Evolutionary conservation across 2,329 filamentous ascomycete genomes (phyloP).

Genomic region (Hansfordia pulvinata): DNA sequence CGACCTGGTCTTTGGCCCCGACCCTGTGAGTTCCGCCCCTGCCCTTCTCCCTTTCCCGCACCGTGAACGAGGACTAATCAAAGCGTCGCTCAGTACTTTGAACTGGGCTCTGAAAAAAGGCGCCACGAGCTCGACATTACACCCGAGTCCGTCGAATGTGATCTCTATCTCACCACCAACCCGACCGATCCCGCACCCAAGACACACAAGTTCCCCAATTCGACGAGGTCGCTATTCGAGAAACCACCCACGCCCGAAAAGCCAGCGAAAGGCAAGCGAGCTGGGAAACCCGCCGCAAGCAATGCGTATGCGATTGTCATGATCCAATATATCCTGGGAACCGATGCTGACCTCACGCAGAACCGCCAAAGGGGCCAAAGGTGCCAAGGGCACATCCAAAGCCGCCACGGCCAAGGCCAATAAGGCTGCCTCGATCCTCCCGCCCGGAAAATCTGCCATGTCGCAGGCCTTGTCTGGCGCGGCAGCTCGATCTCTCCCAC

Average conservation of each 20-base stretch:
- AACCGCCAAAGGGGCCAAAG: constrained; percentile 2
- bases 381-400: constrained; percentile 19
- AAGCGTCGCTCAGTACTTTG: not conserved
- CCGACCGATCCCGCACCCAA: constrained; percentile 29
- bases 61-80: not conserved
- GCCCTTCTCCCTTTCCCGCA: constrained; percentile 4
- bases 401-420: not conserved
- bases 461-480: constrained; percentile 25
- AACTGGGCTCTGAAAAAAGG: constrained; percentile 36
- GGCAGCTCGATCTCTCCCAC: constrained; percentile 30
- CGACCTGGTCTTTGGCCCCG: constrained; percentile 41
- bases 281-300: too few species aligned
- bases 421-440: constrained; percentile 13
- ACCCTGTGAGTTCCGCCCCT: constrained; percentile 36
- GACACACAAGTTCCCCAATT: constrained; percentile 32
- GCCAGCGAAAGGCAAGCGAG: constrained; percentile 9
- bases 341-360: constrained; percentile 21
- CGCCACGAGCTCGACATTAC: constrained; percentile 31
- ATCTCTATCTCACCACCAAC: constrained; percentile 39
- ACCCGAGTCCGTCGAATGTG: constrained; percentile 32
- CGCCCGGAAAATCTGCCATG: constrained; percentile 23
- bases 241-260: constrained; percentile 17
- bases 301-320: too few species aligned
- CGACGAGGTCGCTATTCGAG: constrained; percentile 35
- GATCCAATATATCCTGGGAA: constrained; percentile 25